Base-by-base conservation (phyloP, 2,329 filamentous ascomycete species). In the Rutstroemia sp. region DNA sequence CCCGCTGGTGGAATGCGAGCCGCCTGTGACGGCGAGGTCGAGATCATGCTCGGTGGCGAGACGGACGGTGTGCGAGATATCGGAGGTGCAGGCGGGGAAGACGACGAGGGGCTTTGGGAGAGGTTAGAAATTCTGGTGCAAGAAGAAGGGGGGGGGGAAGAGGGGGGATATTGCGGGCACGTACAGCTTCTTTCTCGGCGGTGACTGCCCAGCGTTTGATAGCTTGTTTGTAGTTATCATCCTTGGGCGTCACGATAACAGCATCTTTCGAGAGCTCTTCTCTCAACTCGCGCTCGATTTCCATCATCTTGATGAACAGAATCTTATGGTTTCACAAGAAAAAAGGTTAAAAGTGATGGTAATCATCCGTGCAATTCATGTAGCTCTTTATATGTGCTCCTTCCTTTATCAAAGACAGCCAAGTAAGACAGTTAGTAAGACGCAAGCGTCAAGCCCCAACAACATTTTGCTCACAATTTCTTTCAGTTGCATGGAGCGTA, bases 161-260 rank as follows among this genome's bases (percentile, higher is more conserved):
- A 6, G 10, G 27, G 27, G 10, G 34, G 9, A 44, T 52, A 16
- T 34, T 30, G 14, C 41, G 42, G 10, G 30, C 14, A 58, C 46
- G 10, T 50, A 61, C 61, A 45, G 61, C 61, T 59, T 61, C 52
- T 44, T 49, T 41, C 8, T 61, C 38, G 18, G 50, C 57, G 6
- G 55, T 54, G 18, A 59, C 49, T 23, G 59, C 54, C 21, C 52
- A 61, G 45, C 61, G 56, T 57, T 59, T 54, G 21, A 61, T 61
- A 34, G 59, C 59, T n/a, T 47, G 47, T 4, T 44, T 41, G 30
- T 61, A 62, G 12, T 30, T 39, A 16, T 56, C 45, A 14, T 62
- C 57, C 9, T 21, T 14, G 12, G 37, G 39, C 2, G 39, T 27
- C 8, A 52, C 21, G 18, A 52, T 39, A 27, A 21, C 39, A 44